Evolutionary conservation across 768 basidiomycete genomes (phyloP), one percentile per base, ranked within the genome.

Genomic region (Collybiopsis luxurians): DNA sequence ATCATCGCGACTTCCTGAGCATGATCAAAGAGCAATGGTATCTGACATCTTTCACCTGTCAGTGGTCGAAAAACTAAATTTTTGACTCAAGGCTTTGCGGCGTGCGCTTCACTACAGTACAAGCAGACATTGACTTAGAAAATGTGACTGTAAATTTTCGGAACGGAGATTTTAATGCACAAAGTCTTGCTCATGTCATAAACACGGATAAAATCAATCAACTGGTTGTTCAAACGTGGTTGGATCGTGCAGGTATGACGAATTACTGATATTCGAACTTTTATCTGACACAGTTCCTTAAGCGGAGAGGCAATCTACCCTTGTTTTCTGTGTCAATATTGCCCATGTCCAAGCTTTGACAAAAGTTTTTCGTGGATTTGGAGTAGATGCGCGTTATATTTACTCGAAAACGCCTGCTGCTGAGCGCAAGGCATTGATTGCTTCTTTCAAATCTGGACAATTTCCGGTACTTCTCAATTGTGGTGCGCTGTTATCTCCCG

Each of bases 1-100:
- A 92, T 67, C 95, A 98, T 67, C 82, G 84, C 17, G 91, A 93
- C 61, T 93, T 97, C 63, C 69, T 92, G 12, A 86, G 92, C 51
- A 95, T 98, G 95, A 90, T 98, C 59, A 85, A 88, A 61, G 94
- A 94, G 53, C 82, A 91, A 68, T 98, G 95, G 95, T 87, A 61
- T 40, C 73, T n/a, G 39, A 43, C 26, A 28, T 56, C 42, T 55
- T 45, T 59, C 31, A 59, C 19, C 24, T 23, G 28, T 30, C 1
- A 7, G 11, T 17, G 1, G 17, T 30, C 24, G 47, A 19, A 9
- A 9, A 24, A 55, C 36, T 28, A 26, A 55, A n/a, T 17, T 21
- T 60, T 27, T 11, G 21, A 5, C 19, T 26, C 23, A 49, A 83
- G 94, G 95, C 80, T 98, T 28, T 92, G 92, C 59, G 84, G 87